Evolutionary conservation across 192 early-diverging fungal genomes (phyloP), one percentile per base, ranked within the genome.

Genomic region (Bifiguratus adelaidae): DNA sequence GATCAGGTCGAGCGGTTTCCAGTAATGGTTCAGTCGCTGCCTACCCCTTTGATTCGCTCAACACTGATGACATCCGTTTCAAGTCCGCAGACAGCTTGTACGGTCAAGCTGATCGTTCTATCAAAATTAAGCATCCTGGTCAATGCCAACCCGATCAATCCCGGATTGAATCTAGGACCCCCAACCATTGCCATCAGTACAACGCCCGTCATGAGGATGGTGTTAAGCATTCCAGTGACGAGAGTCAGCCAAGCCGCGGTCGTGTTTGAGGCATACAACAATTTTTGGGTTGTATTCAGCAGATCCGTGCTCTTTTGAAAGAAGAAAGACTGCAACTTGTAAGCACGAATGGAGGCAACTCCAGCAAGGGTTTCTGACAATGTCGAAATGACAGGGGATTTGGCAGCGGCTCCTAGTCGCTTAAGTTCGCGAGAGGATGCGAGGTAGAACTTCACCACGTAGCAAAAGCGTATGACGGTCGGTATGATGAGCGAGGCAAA

Each of bases 71-170:
- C 61, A 21, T 74, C 64, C 20, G 67, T 72, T 44, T 91, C 90
- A 36, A 93, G 83, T 56, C 92, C 88, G 33, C 86, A 88, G 41
- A 78, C 85, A 45, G 84, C 80, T 12, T 89, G 76, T 7, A 95
- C 80, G 62, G 84, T 77, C 91, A 84, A 92, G 58, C 86, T 87
- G 24, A 95, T 53, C 23, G 85, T 78, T 54, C 90, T 79, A 3
- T 90, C 88, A 34, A 89, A 73, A 19, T 69, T 68, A 0, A 83
- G 60, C 8, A 86, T 66, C 48, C 86, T 88, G 3, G 74, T 74
- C 3, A 86, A 67, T 15, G 75, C 61, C 34, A 83, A 43, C 7
- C 80, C 80, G 9, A 78, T 73, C 45, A 61, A 29, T 53, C 56
- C 33, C 47, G 58, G 18, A 80, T 71, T 47, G 23, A 51, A 30